Percentiles rank a stretch among this genome's conserved stretches.
phyloP scores from a whole-genome alignment of 176 grass and related monocot genomes.

The Melocanna baccifera region DNA sequence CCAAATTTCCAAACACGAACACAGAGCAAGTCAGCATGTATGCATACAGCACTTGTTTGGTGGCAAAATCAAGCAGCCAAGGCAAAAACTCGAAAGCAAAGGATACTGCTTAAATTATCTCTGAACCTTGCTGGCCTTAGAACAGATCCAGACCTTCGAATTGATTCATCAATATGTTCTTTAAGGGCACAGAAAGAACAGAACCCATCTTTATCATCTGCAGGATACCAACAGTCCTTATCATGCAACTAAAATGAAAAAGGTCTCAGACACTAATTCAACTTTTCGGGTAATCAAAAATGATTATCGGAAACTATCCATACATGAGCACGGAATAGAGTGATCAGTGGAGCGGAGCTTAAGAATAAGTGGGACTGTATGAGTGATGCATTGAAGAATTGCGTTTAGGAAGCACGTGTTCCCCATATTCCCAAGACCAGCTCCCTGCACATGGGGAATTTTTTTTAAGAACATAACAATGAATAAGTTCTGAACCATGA shows the following conservation, averaged over 20 bases:
- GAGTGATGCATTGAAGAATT: conserved; percentile 88
- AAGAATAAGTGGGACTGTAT: conserved; percentile 74
- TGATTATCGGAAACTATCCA: conserved; percentile 13
- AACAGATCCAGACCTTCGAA: conserved; percentile 58
- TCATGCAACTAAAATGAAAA: conserved; percentile 9
- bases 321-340: conserved; percentile 56
- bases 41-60: neutral
- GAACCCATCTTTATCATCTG: conserved; percentile 60
- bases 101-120: conserved; percentile 91
- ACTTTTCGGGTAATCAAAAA: neutral
- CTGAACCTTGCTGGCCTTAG: conserved; percentile 54
- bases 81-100: conserved; percentile 32
- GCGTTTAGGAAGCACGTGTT: conserved; percentile 92
- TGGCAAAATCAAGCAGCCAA: neutral
- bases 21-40: neutral
- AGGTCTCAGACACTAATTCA: neutral
- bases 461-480: neutral
- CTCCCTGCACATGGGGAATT: conserved; percentile 48
- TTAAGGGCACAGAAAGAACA: conserved; percentile 86
- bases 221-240: conserved; percentile 14
- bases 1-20: neutral
- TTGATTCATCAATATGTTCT: conserved; percentile 53
- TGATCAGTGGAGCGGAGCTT: conserved; percentile 54
- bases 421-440: conserved; percentile 81
- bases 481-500: neutral